Conservation (phyloP, 768 basidiomycete genomes). For the Suillus americanus region DNA sequence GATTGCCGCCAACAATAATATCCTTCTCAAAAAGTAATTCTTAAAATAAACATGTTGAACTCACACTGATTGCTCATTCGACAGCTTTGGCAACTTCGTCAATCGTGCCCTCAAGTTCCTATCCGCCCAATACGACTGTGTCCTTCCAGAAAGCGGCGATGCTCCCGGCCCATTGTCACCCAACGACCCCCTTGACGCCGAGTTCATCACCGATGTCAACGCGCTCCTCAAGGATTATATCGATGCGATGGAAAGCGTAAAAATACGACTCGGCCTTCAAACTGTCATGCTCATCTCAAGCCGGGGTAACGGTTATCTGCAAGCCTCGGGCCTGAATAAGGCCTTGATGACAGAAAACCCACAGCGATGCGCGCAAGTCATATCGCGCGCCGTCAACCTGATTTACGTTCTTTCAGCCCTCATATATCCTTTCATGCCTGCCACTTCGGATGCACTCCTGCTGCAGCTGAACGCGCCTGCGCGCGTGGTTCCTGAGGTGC, state of each 20-base stretch:
- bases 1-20: conserved; percentile 91
- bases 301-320: conserved; percentile 92
- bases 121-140: conserved; percentile 75
- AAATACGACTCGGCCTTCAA: conserved; percentile 84
- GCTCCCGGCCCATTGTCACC: conserved; percentile 66
- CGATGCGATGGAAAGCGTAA: conserved; percentile 88
- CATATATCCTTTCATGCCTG: conserved; percentile 95
- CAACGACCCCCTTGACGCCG: conserved; percentile 62
- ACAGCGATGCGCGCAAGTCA: conserved; percentile 83
- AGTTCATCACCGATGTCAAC: conserved; percentile 84
- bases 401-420: conserved; percentile 88
- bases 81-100: conserved; percentile 94
- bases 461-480: conserved; percentile 87
- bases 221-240: conserved; percentile 74
- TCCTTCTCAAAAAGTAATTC: conserved; percentile 87
- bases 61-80: background rate
- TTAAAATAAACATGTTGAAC: background rate
- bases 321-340: conserved; percentile 88
- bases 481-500: conserved; percentile 69
- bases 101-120: conserved; percentile 94
- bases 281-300: conserved; percentile 88
- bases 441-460: conserved; percentile 79
- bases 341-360: conserved; percentile 81
- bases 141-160: conserved; percentile 80
- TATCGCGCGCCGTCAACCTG: conserved; percentile 87